Base-by-base conservation (phyloP, 306 rosid genomes). In the Alnus glutinosa region DNA sequence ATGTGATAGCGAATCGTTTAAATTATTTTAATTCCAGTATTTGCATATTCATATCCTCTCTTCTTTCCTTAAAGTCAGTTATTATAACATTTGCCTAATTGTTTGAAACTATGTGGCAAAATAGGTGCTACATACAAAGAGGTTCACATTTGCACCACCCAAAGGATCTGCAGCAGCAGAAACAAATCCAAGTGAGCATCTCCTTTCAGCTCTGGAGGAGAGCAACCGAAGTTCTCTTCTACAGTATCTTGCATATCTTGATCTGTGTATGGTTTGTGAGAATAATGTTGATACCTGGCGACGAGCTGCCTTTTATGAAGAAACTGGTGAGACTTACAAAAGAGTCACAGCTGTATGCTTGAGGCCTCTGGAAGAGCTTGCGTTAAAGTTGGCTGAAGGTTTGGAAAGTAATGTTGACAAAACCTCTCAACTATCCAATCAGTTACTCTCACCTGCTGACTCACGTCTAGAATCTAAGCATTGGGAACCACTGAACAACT, bases 161-260 rank as follows among this genome's bases (percentile, higher is more conserved):
- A 91, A 91, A 87, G 99, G 99, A 82, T 95, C 98, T 14, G 99
- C 99, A 30, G 99, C 99, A 51, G 97, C 97, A 7, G 97, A 93
- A 91, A 93, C 98, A 77, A 95, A 95, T 86, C 99, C 99, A 44
- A 93, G 91, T 50, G 99, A 95, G 80, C 82, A 89, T 82, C 98
- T 95, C 61, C 97, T 95, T 86, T 86, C 89, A 63, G 98, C 99
- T 23, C 69, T 95, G 94, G 99, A 95, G 86, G 94, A 91, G 79
- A 93, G 97, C 75, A 73, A 79, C 54, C 90, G 94, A 47, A 83
- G 87, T 61, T 93, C 98, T 81, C 97, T 93, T 89, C 91, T 90
- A 75, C 92, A 87, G 52, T 89, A 90, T 88, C 99, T 93, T 87
- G 96, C 99, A 54, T 93, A 93, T 87, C 98, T 93, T 78, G 99